Percentiles rank a stretch among this genome's conserved stretches.
Conservation (phyloP, 306 rosid species). For the Cucurbita pepo region DNA sequence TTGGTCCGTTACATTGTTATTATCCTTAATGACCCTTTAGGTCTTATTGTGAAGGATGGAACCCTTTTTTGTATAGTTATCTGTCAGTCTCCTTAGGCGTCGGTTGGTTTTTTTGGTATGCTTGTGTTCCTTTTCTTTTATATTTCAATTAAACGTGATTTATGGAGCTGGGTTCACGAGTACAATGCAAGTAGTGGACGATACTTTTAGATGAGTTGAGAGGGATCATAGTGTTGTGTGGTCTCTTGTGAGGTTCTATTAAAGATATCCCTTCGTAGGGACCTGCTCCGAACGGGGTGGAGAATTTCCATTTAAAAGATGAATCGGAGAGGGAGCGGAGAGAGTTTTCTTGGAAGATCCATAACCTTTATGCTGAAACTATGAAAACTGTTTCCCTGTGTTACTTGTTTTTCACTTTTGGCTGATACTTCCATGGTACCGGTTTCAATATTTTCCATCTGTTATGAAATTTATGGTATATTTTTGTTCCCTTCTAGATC, state of each 20-base stretch:
- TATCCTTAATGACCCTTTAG: not conserved
- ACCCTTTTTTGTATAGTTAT: not conserved
- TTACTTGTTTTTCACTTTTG: no score
- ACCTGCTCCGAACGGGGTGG: no score
- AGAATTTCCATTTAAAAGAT: no score
- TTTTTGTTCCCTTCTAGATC: constrained; percentile 25
- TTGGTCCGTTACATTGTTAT: no score
- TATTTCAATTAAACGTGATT: not conserved
- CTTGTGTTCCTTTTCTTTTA: not conserved
- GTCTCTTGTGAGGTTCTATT: no score
- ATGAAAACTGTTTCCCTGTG: no score
- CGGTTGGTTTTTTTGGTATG: not conserved
- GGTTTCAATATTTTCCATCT: not conserved
- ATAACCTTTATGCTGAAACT: not conserved
- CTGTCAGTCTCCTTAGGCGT: not conserved
- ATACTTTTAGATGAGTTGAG: not conserved
- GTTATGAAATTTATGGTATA: not conserved
- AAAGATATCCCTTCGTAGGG: no score
- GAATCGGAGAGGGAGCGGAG: no score
- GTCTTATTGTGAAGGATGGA: not conserved
- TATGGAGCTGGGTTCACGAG: not conserved
- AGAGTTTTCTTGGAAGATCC: not conserved
- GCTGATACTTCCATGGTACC: not conserved
- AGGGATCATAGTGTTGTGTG: no score
- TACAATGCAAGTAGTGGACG: not conserved